Conservation (phyloP, 2,329 filamentous ascomycete genomes). For the Didymella keratinophila region DNA sequence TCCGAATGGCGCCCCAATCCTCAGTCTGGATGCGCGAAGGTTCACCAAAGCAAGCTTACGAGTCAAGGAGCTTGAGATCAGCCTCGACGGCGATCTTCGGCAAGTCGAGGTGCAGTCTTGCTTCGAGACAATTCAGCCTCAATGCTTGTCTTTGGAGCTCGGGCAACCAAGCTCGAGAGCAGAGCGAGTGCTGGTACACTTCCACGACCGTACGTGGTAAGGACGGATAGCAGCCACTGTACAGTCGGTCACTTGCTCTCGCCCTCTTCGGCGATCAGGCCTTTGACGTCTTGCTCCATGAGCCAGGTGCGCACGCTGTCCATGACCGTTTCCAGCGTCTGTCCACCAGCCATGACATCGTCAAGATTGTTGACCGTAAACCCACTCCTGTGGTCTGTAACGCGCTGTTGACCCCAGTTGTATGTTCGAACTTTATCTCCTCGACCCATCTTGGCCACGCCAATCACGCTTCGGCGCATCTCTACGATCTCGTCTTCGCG, state of each 20-base stretch:
- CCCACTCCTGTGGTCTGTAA: constrained; percentile 87
- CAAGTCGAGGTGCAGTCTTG: background rate
- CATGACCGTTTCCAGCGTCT: constrained; percentile 77
- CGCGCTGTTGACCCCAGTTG: constrained; percentile 79
- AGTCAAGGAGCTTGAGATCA: background rate
- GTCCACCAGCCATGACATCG: constrained; percentile 78
- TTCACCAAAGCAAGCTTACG: background rate
- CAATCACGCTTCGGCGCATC: constrained; percentile 79
- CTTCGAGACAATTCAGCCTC: background rate
- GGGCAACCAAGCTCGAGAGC: background rate
- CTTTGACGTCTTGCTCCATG: constrained; percentile 75
- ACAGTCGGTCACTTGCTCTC: constrained; percentile 29
- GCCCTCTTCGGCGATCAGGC: constrained; percentile 61
- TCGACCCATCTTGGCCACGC: constrained; percentile 80
- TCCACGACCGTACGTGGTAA: background rate
- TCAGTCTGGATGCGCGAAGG: background rate
- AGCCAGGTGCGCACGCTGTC: constrained; percentile 80
- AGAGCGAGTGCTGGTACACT: background rate
- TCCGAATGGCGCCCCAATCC: no score
- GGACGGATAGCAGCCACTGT: background rate
- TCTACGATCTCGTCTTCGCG: constrained; percentile 80
- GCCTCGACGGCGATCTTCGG: constrained; percentile 11
- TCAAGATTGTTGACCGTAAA: constrained; percentile 81
- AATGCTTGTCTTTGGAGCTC: background rate
- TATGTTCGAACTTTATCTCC: constrained; percentile 96